phyloP scores from a whole-genome alignment of 2,329 filamentous ascomycete species.

The Canariomyces notabilis region DNA sequence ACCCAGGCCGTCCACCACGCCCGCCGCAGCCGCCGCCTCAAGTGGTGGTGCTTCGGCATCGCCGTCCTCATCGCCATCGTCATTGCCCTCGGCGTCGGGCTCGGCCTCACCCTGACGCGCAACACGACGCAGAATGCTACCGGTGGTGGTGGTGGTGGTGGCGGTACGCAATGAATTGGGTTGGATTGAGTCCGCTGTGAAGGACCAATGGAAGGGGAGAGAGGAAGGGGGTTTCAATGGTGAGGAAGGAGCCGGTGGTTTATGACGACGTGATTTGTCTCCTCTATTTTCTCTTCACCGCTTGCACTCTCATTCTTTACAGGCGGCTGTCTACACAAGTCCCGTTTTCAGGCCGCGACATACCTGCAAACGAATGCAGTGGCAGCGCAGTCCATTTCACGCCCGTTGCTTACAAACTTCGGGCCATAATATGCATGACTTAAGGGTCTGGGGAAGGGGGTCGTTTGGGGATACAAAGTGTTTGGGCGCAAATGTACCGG shows the following conservation, averaged over 20 bases:
- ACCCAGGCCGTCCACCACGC: slow-evolving; percentile 64
- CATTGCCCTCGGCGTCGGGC: slow-evolving; percentile 49
- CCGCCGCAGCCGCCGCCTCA: slow-evolving; percentile 64
- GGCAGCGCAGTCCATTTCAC: too few species aligned
- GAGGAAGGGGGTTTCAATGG: neutral
- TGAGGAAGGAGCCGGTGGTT: too few species aligned
- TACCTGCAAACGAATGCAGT: too few species aligned
- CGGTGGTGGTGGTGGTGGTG: neutral
- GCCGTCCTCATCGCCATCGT: slow-evolving; percentile 53
- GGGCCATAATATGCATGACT: too few species aligned
- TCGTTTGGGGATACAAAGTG: too few species aligned
- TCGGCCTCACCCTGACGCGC: slow-evolving; percentile 42
- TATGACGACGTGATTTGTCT: neutral
- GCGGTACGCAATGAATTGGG: neutral
- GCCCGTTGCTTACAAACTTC: too few species aligned
- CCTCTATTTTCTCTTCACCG: neutral
- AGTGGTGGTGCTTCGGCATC: slow-evolving; percentile 73
- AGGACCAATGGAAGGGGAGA: too few species aligned
- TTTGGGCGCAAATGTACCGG: too few species aligned
- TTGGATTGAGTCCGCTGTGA: too few species aligned
- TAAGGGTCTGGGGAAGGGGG: too few species aligned
- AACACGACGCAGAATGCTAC: slow-evolving; percentile 2
- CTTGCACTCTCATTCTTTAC: neutral
- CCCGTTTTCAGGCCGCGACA: too few species aligned
- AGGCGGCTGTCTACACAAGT: too few species aligned